Evolutionary conservation across 495 filamentous ascomycete species (phyloP), one percentile per base, ranked within the genome.

Genomic region (Poronia punctata): DNA sequence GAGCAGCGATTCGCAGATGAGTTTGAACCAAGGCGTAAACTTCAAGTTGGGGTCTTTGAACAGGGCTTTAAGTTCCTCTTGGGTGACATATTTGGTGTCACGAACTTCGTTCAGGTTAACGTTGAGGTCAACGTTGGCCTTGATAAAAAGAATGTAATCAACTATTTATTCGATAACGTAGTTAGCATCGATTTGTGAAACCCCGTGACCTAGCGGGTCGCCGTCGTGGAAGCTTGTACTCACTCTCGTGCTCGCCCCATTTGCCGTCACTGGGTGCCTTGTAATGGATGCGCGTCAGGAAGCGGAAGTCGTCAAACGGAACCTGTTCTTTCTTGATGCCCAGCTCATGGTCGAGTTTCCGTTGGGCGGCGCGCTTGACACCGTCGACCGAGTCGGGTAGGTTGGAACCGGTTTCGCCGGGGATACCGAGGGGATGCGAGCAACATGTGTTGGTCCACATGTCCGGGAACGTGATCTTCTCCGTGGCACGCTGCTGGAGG

Each of bases 381-480:
- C 92, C 92, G 46, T 75, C 61, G 15, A 95, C 72, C 0, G 88
- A 83, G 43, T 83, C 82, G 16, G 79, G 80, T 15, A 98, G 73
- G 57, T 86, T 82, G 9, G 80, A 75, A 38, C 92, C 92, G 2
- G 87, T 94, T 75, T 99, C 92, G 15, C 79, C 83, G 14, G 92
- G 83, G 40, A 96, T 82, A 20, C 86, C 86, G 38, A 99, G 71
- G 7, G 92, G 92, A 64, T 99, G 92, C 21, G 92, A 99, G 71
- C 92, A 99, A 75, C 92, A 99, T 26, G 92, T 99, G 66, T 99
- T 99, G 42, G 92, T 99, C 92, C 92, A 99, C 86, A 95, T 89
- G 59, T 88, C 85, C 22, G 92, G 92, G 70, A 99, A 99, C 11
- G 92, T 99, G 62, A 99, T 99, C 72, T 99, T 99, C 68, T 96